Conservation (phyloP, 2,329 filamentous ascomycete species). For the Penicillium concentricum region DNA sequence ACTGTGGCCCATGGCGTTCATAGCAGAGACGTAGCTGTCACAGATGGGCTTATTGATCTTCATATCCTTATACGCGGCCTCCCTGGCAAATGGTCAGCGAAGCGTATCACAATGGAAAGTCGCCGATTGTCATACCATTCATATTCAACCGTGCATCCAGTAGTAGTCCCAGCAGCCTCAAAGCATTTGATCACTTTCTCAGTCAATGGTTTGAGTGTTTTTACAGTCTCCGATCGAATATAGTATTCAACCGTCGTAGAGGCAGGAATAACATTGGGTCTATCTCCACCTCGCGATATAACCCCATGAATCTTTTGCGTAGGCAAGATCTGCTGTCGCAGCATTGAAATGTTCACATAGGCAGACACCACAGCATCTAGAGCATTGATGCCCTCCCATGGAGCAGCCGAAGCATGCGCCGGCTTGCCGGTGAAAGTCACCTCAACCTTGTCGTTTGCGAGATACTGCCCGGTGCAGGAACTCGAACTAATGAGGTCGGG, state of each 20-base stretch:
- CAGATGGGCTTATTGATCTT: constrained; percentile 32
- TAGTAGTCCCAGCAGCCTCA: constrained; percentile 33
- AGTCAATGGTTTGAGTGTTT: constrained; percentile 35
- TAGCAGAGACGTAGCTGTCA: constrained; percentile 29
- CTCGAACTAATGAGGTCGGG: constrained; percentile 11
- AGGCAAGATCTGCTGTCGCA: constrained; percentile 56
- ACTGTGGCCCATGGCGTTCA: constrained; percentile 30
- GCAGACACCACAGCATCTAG: constrained; percentile 55
- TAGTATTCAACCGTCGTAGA: constrained; percentile 47
- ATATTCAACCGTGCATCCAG: constrained; percentile 32
- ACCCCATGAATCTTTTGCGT: constrained; percentile 53
- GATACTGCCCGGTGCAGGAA: constrained; percentile 11
- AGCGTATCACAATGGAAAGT: not conserved
- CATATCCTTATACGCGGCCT: constrained; percentile 30
- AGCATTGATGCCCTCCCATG: constrained; percentile 59
- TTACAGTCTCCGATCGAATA: constrained; percentile 42
- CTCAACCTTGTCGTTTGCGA: constrained; percentile 32
- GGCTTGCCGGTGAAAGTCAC: constrained; percentile 51
- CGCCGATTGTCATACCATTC: constrained; percentile 18
- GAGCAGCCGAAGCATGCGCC: constrained; percentile 55
- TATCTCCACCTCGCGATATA: constrained; percentile 53
- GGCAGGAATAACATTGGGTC: constrained; percentile 58
- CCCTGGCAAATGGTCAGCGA: constrained; percentile 15
- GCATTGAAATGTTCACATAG: constrained; percentile 46
- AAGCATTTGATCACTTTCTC: constrained; percentile 32